Percentiles rank a stretch among this genome's conserved stretches.
These are phyloP conservation scores for Osmozyma mogii DNA, from an alignment of 805 yeast species.

Conservation along the genomic window DNA sequence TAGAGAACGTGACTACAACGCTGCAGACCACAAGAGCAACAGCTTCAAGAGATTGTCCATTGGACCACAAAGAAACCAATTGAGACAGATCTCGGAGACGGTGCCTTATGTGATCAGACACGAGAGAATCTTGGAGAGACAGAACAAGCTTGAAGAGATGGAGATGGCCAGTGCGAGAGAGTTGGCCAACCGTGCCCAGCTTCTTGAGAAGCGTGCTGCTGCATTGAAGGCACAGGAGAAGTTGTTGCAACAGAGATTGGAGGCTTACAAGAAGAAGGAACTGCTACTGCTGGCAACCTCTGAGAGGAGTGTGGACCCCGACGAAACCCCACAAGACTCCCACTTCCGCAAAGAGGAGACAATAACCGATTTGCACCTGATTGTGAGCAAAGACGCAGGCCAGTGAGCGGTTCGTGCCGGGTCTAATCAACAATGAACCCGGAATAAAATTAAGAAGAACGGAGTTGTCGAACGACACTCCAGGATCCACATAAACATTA, in stretches of 20 bases:
- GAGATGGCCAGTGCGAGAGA: slow-evolving; percentile 74
- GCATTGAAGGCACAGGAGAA: slow-evolving; percentile 62
- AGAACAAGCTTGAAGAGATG: slow-evolving; percentile 69
- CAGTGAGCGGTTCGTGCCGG: too few species aligned
- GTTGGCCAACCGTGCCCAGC: slow-evolving; percentile 64
- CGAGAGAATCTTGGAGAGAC: slow-evolving; percentile 66
- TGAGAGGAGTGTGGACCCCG: slow-evolving; percentile 5
- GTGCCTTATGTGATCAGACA: slow-evolving; percentile 79
- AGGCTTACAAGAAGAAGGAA: slow-evolving; percentile 10
- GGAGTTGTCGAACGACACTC: too few species aligned
- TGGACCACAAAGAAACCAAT: slow-evolving; percentile 49
- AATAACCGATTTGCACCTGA: slow-evolving; percentile 42
- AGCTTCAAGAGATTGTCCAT: slow-evolving; percentile 36
- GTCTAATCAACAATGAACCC: too few species aligned
- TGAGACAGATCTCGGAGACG: slow-evolving; percentile 73
- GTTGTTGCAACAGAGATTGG: slow-evolving; percentile 37
- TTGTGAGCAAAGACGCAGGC: too few species aligned
- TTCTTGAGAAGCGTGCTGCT: slow-evolving; percentile 67
- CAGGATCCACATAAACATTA: too few species aligned
- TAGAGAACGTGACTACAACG: slow-evolving; percentile 11
- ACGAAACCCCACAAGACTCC: slow-evolving; percentile 11
- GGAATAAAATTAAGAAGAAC: too few species aligned
- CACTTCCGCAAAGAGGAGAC: slow-evolving; percentile 42
- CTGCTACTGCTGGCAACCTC: slow-evolving; percentile 1
- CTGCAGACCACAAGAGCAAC: slow-evolving; percentile 12